Base-by-base conservation (phyloP, 2,329 filamentous ascomycete genomes). In the Colletotrichum caudatum region DNA sequence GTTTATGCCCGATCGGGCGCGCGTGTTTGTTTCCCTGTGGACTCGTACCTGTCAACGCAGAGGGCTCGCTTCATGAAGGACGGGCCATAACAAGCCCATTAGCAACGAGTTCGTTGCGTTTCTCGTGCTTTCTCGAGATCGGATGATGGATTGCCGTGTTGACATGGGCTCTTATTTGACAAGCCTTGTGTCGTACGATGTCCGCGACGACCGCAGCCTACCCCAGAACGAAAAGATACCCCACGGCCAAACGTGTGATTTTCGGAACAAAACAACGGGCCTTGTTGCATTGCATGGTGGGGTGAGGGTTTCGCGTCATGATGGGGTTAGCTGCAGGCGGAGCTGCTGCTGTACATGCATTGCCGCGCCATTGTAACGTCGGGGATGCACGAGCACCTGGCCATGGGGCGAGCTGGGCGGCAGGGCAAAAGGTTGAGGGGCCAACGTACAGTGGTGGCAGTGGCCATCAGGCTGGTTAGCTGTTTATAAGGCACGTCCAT, bases 341-440 rank as follows among this genome's bases (percentile, higher is more conserved):
- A 57, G 51, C 48, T n/a, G 5, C 37, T 35, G 51, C 60, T 33
- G 35, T 23, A 46, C 26, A 46, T 37, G 11, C 62, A 57, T 64
- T 37, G 16, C 60, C 16, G 51, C 12, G 26, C n/a, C 51, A 53
- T n/a, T 37, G 48, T 16, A 54, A 35, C 20, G 14, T 64, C 33
- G 61, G 23, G 35, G 48, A 33, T n/a, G 18, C n/a, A 53, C 18
- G 20, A 33, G 16, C 23, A 23, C 18, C 6, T 46, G 35, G 11
- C 11, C 59, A 46, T 39, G 33, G 26, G 20, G 3, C 7, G 29
- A 23, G 16, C 2, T 23, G 41, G 7, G 20, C 4, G 9, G 16
- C 54, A 39, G 7, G 44, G 60, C 63, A 64, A 54, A 23, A 23
- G 51, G 60, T 39, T 26, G 51, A 26, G 54, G 35, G 7, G 33